A percentile compares a stretch with the other conserved stretches of the same genome.
Evolutionary conservation across 2,329 filamentous ascomycete species (phyloP).

Genomic region (Sphaerulina populicola): DNA sequence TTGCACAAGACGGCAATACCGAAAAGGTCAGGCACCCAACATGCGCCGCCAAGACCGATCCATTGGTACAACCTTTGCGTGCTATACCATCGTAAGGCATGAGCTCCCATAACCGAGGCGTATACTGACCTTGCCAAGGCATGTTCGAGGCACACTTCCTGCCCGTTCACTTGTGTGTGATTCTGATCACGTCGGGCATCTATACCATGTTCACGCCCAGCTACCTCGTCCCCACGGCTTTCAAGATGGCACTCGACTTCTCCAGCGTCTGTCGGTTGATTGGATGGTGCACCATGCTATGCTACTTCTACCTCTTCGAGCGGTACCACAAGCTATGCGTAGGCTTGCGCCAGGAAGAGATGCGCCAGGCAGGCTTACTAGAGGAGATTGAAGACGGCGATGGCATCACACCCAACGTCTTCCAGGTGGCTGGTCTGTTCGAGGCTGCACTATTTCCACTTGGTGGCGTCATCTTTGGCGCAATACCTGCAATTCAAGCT

Average conservation of each 20-base stretch:
- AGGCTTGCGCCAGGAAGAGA: slow-evolving; percentile 54
- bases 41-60: slow-evolving; percentile 20
- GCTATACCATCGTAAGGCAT: slow-evolving; percentile 45
- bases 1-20: slow-evolving; percentile 25
- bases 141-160: slow-evolving; percentile 69
- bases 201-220: slow-evolving; percentile 50
- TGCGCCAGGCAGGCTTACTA: slow-evolving; percentile 55
- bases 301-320: slow-evolving; percentile 61
- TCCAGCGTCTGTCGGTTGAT: slow-evolving; percentile 53
- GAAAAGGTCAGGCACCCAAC: slow-evolving; percentile 14
- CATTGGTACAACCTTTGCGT: slow-evolving; percentile 47
- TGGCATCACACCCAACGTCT: slow-evolving; percentile 23
- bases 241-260: slow-evolving; percentile 53
- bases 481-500: slow-evolving; percentile 59
- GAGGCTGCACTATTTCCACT: slow-evolving; percentile 60
- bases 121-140: slow-evolving; percentile 25
- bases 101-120: neutral
- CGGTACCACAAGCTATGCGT: slow-evolving; percentile 57
- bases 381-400: slow-evolving; percentile 47
- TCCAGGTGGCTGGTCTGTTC: slow-evolving; percentile 42
- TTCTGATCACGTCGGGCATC: slow-evolving; percentile 54
- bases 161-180: slow-evolving; percentile 57
- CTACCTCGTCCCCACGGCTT: slow-evolving; percentile 44
- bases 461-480: slow-evolving; percentile 59
- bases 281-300: slow-evolving; percentile 55